Base-by-base conservation (phyloP, 495 filamentous ascomycete species). In the Penicillium simplicissimum region DNA sequence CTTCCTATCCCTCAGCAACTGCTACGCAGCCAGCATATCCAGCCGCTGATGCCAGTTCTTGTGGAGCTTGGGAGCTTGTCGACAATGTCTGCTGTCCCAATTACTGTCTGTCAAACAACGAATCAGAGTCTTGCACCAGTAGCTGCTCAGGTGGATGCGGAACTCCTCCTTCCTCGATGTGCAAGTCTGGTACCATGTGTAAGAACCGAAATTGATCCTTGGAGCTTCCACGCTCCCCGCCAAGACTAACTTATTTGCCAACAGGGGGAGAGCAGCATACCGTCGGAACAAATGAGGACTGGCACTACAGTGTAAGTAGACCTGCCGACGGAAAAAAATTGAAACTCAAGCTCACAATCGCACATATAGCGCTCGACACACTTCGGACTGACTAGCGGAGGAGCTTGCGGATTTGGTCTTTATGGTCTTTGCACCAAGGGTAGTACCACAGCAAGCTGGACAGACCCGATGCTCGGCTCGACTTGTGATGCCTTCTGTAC, bases 101-200 rank as follows among this genome's bases (percentile, higher is more conserved):
- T n/a, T 52, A 52, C 28, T 52, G 48, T 19, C 17, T 52, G 21
- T 52, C 48, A 15, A 52, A 52, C 11, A 52, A 52, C 9, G 31
- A 31, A 52, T 52, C 48, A 28, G 48, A 52, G 48, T 52, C 48
- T 15, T 52, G 48, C 13, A 34, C 28, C 21, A 34, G 48, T 10
- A 13, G 48, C n/a, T 52, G 48, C 48, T 11, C 48, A 1, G 48
- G 48, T 28, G 48, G 31, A 1, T 52, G 48, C 19, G 48, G 48
- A 52, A 23, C 48, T 34, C 48, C 48, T 4, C 25, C 25, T 15
- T 52, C 48, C 14, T 52, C 48, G n/a, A 52, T 52, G 48, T 52
- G 48, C 48, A 52, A 52, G 48, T 52, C 48, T 28, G 48, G 48
- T 11, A 52, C 48, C 34, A 52, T 52, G 28, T 52, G 48, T 52